These are phyloP conservation scores for Rhizopus sp. DNA, from an alignment of 371 early-diverging fungal species.

Conservation along the genomic window DNA sequence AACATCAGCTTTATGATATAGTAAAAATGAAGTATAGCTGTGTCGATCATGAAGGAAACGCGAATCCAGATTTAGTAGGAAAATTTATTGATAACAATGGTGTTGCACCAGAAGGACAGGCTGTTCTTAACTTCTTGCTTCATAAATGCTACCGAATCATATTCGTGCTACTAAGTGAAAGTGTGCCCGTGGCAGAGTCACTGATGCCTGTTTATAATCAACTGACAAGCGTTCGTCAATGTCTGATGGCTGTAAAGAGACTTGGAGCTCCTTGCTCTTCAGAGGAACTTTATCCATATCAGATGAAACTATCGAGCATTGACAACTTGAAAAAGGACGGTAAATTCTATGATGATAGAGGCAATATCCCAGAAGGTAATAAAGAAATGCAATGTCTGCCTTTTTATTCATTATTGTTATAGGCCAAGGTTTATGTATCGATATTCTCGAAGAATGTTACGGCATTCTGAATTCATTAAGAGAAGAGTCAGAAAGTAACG, in stretches of 20 bases:
- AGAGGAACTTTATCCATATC: conserved; percentile 62
- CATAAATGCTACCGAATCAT: conserved; percentile 87
- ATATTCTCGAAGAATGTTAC: conserved; percentile 82
- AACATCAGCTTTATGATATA: conserved; percentile 77
- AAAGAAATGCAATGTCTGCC: not conserved
- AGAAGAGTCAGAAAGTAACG: conserved; percentile 23
- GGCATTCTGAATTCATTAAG: conserved; percentile 72
- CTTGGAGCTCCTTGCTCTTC: conserved; percentile 75
- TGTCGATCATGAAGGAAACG: conserved; percentile 20
- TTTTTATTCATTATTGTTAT: not conserved
- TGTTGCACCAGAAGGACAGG: conserved; percentile 69
- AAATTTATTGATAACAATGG: conserved; percentile 67
- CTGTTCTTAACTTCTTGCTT: conserved; percentile 73
- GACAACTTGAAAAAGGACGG: conserved; percentile 82
- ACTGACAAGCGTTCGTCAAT: conserved; percentile 79
- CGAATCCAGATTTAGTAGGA: conserved; percentile 31
- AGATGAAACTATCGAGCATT: conserved; percentile 82
- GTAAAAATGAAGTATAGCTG: conserved; percentile 56
- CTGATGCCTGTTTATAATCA: conserved; percentile 84
- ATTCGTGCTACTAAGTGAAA: conserved; percentile 73
- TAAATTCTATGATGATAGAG: conserved; percentile 81
- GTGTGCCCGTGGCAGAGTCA: conserved; percentile 81
- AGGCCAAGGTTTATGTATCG: conserved; percentile 77
- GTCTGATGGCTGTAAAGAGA: conserved; percentile 75
- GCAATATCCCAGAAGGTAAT: conserved; percentile 78